Evolutionary conservation across 2,329 filamentous ascomycete species (phyloP).

Genomic region (Metarhizium brunneum): DNA sequence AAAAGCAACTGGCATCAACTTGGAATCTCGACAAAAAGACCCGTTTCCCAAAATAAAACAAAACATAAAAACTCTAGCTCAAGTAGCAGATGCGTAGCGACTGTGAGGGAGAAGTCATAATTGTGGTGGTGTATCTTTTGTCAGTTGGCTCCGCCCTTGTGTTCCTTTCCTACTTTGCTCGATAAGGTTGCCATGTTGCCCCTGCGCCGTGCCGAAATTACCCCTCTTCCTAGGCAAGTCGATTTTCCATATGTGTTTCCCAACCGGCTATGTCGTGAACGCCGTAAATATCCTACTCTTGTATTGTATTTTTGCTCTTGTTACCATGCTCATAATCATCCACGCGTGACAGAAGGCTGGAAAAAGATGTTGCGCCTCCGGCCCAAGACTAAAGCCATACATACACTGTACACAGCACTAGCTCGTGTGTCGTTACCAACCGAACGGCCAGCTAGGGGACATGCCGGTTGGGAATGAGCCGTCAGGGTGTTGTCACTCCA

Average conservation of each 20-base stretch:
- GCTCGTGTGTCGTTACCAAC: neutral
- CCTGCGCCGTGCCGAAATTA: neutral
- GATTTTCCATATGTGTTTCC: neutral
- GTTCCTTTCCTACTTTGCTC: neutral
- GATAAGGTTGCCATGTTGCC: neutral
- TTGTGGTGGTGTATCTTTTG: too few relatives aligned
- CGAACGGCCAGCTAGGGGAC: neutral
- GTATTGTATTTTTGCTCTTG: neutral
- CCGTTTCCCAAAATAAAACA: neutral
- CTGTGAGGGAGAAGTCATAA: neutral
- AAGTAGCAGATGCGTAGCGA: too few relatives aligned
- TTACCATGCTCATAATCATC: neutral
- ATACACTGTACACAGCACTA: neutral
- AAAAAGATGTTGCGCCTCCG: neutral
- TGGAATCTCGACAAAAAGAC: neutral
- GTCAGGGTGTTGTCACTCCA: constrained; percentile 7
- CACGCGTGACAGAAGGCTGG: neutral
- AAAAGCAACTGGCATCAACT: neutral
- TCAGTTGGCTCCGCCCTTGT: neutral
- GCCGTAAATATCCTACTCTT: neutral
- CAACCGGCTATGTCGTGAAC: neutral
- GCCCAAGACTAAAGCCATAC: neutral
- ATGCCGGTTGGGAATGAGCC: neutral
- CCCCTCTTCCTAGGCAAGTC: neutral
- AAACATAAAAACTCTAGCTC: neutral